A percentile compares a stretch with the other conserved stretches of the same genome.
Evolutionary conservation across 371 early-diverging fungal genomes (phyloP).

Genomic region (Saksenaea oblongispora): DNA sequence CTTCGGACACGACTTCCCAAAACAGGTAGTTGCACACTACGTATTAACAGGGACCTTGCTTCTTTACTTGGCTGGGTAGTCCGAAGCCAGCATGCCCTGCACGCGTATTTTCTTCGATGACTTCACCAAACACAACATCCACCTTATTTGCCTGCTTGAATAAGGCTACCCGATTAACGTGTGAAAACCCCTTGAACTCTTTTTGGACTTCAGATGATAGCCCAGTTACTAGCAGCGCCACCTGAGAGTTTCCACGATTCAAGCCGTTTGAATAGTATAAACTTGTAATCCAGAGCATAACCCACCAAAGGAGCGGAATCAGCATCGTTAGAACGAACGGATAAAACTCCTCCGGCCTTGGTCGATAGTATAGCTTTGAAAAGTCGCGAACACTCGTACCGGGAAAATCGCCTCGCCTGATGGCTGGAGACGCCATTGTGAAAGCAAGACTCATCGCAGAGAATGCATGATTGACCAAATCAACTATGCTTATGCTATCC

Average conservation of each 20-base stretch:
- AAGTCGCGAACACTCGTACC: too few relatives aligned
- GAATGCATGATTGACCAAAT: too few relatives aligned
- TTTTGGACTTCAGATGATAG: conserved; percentile 10
- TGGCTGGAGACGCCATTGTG: too few relatives aligned
- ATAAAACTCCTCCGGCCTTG: background rate
- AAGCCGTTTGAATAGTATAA: conserved; percentile 14
- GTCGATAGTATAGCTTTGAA: background rate
- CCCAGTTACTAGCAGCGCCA: conserved; percentile 12
- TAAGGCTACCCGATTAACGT: conserved; percentile 1
- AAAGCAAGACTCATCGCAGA: too few relatives aligned
- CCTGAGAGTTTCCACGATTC: conserved; percentile 16
- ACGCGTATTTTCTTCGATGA: background rate
- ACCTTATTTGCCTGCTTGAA: conserved; percentile 2
- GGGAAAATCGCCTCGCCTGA: too few relatives aligned
- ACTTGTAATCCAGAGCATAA: conserved; percentile 8
- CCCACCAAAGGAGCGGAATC: conserved; percentile 14
- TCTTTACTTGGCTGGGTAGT: conserved; percentile 8
- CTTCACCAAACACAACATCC: conserved; percentile 12
- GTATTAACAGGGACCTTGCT: background rate
- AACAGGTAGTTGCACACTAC: background rate
- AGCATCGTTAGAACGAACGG: background rate
- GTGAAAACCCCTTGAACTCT: conserved; percentile 12
- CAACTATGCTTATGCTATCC: too few relatives aligned
- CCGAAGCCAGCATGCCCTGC: conserved; percentile 19
- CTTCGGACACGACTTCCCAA: too few relatives aligned